phyloP scores from a whole-genome alignment of 2,329 filamentous ascomycete genomes.

The Apiospora marii region DNA sequence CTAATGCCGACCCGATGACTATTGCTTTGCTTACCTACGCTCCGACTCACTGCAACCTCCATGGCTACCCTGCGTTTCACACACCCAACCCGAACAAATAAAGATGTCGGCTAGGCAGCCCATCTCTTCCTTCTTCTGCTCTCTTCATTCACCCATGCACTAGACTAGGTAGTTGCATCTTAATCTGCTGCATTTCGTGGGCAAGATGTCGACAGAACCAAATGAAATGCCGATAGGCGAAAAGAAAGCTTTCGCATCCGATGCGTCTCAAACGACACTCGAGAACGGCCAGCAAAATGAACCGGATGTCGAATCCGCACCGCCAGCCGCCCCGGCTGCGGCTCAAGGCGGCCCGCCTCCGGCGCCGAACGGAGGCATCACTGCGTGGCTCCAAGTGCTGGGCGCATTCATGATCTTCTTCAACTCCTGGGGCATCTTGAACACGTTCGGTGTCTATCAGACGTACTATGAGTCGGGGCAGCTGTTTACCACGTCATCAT shows the following conservation, averaged over 20 bases:
- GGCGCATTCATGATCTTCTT: constrained; percentile 33
- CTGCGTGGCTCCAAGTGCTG: constrained; percentile 35
- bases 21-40: neutral
- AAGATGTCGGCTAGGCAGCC: neutral
- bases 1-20: neutral
- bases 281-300: neutral
- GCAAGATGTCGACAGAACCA: neutral
- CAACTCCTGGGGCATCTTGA: constrained; percentile 37
- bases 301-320: neutral
- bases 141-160: neutral
- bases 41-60: neutral
- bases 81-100: neutral
- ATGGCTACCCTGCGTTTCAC: neutral
- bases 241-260: constrained; percentile 4
- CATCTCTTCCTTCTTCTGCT: neutral
- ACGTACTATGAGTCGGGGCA: constrained; percentile 33
- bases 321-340: neutral
- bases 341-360: neutral
- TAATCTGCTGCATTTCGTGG: neutral
- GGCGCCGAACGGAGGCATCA: constrained; percentile 19
- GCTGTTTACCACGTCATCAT: constrained; percentile 28
- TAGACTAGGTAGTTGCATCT: neutral
- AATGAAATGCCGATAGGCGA: neutral
- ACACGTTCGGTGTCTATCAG: constrained; percentile 36
- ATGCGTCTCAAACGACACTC: constrained; percentile 1